These are phyloP conservation scores for Withania somnifera DNA, from an alignment of 305 asterid genomes.

Conservation along the genomic window DNA sequence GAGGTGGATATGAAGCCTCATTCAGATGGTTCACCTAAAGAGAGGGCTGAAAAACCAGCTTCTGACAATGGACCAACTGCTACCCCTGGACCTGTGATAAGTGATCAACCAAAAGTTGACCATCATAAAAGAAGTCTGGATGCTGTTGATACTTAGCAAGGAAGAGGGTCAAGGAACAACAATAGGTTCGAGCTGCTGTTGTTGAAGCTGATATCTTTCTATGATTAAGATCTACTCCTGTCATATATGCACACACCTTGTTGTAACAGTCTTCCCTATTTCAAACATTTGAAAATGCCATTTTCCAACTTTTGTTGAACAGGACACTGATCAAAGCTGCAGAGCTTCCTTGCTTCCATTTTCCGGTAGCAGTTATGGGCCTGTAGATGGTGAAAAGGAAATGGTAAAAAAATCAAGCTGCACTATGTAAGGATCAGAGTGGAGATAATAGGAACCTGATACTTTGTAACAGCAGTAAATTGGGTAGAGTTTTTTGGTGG, in stretches of 20 bases:
- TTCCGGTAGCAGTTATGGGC: no score
- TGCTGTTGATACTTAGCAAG: conserved; percentile 67
- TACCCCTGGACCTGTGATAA: conserved; percentile 12
- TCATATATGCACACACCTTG: background rate
- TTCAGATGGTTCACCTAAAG: conserved; percentile 31
- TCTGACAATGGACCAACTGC: conserved; percentile 22
- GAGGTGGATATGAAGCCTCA: conserved; percentile 15
- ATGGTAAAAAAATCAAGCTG: no score
- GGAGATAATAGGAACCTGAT: no score
- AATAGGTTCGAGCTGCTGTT: background rate
- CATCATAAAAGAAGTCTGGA: conserved; percentile 49
- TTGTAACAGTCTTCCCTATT: background rate
- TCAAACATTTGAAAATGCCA: background rate
- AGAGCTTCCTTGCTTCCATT: no score
- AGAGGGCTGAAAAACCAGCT: conserved; percentile 13
- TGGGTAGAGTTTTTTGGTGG: no score
- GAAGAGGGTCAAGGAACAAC: conserved; percentile 45
- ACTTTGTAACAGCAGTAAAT: no score
- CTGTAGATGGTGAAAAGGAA: no score
- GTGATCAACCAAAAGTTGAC: conserved; percentile 30
- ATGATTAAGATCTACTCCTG: background rate
- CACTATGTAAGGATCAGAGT: no score
- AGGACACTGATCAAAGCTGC: no score
- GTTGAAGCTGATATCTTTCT: background rate
- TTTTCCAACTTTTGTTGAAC: background rate